Base-by-base conservation (phyloP, 2,329 filamentous ascomycete genomes). In the Fusarium newnesense region DNA sequence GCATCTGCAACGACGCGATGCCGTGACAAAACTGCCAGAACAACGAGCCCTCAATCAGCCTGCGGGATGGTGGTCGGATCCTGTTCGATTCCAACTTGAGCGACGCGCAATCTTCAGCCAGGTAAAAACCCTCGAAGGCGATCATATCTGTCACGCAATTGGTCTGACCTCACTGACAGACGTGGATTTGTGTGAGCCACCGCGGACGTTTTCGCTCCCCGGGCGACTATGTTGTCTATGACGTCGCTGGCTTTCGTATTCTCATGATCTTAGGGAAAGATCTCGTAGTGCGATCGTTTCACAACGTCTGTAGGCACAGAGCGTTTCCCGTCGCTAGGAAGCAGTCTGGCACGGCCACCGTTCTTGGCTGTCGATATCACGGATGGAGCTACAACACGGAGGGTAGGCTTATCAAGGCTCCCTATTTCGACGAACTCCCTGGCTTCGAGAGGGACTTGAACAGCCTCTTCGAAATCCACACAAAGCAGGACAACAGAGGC, bases 371-470 rank as follows among this genome's bases (percentile, higher is more conserved):
- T 9, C 60, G 60, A 24, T 64, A 64, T 12, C 60, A 64, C 4
- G 60, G 60, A 16, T 64, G 60, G 53, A 64, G 60, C 34, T 64
- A 64, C 13, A 57, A 64, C 15, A 24, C 53, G 2, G 49, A 52
- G n/a, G 49, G 49, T 2, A 52, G 21, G n/a, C 53, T 64, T 5
- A 60, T 24, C 0, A 64, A 64, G 5, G 60, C 60, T 1, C 60
- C 60, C 2, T 42, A 60, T 11, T 64, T 64, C 12, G 60, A 64
- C 5, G 12, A 64, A 4, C 40, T 60, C 3, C 43, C 53, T 2
- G 43, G 53, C 0, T 64, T 64, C 9, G 43, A 64, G 21, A 64
- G 13, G 32, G 42, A 7, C 11, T 7, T 24, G 12, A 64, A 64
- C 2, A 26, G 43, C 9, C 60, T 64, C 34, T 60, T 64, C 28